phyloP scores from a whole-genome alignment of 257 asterid genomes.

The Plantago ovata region DNA sequence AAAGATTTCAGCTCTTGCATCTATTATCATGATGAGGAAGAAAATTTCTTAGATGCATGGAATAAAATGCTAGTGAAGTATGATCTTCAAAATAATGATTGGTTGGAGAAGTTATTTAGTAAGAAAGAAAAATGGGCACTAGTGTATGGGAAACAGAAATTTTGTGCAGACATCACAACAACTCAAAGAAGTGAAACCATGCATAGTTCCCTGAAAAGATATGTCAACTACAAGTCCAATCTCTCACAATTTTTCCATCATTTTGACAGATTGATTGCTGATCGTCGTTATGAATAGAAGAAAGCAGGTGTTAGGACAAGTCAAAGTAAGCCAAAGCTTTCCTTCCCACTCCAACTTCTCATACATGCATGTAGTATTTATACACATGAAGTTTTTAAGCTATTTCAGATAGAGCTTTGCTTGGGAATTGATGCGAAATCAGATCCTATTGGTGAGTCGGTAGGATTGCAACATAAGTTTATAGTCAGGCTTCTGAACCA shows the following conservation, averaged over 20 bases:
- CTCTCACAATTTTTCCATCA: no score
- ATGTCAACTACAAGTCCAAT: no score
- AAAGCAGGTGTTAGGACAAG: neutral
- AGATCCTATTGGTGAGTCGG: neutral
- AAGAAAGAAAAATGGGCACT: slow-evolving; percentile 3
- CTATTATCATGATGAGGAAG: neutral
- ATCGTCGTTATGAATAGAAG: neutral
- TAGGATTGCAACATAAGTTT: no score
- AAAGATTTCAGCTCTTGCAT: slow-evolving; percentile 4
- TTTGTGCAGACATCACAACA: slow-evolving; percentile 3
- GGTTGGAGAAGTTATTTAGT: neutral
- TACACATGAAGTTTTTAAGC: no score
- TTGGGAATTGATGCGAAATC: neutral
- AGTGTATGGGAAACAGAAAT: neutral
- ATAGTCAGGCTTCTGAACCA: no score
- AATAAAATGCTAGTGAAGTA: neutral
- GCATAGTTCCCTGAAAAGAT: no score
- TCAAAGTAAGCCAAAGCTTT: neutral
- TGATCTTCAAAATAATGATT: neutral
- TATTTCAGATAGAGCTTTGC: neutral
- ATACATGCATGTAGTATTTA: neutral
- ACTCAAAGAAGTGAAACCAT: no score
- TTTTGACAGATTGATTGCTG: no score
- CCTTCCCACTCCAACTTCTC: neutral
- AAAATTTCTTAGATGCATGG: slow-evolving; percentile 1